Evolutionary conservation across 2,329 filamentous ascomycete species (phyloP), one percentile per base, ranked within the genome.

Genomic region (Colletotrichum musicola): DNA sequence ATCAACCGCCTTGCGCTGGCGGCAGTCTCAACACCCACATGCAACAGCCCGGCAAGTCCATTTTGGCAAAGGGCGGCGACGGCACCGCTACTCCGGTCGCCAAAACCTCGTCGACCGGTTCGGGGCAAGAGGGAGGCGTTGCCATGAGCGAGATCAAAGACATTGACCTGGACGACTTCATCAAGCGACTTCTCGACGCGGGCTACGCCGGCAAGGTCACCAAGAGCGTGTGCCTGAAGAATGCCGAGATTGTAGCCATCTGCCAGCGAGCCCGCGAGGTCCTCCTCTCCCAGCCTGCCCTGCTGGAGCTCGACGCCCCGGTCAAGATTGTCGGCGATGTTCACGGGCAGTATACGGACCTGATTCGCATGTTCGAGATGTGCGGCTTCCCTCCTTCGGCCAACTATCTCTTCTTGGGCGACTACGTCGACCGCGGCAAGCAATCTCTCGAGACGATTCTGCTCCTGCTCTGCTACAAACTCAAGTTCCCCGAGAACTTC

Each of bases 321-420:
- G 96, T 99, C 76, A 99, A 99, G 83, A 97, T 99, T 75, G 96
- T 98, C 30, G 95, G 95, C 58, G 95, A 98, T 78, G 94, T 98
- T 14, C 95, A 98, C 78, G 95, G 95, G 58, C 95, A 98, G 80
- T 98, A 97, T 79, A 97, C 94, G 12, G 95, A 98, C 80, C 84
- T 98, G 59, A 97, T 98, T 75, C 91, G 95, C 71, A 93, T 98
- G 88, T 98, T 98, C 76, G 95, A 98, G 80, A 98, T 98, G 95
- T 98, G 95, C 77, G 95, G 95, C 5, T 98, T 98, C 76, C 95
- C 95, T 7, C 95, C 95, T 2, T 92, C 89, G 71, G 89, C 94
- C 46, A 98, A 98, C 83, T 98, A 94, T 77, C 87, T 98, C 58
- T 98, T 98, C 81, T 85, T 98, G 4, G 95, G 95, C 59, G 95